Evolutionary conservation across 164 flowering plant genomes (phyloP), one percentile per base, ranked within the genome.

Genomic region (Tetracentron sinense): DNA sequence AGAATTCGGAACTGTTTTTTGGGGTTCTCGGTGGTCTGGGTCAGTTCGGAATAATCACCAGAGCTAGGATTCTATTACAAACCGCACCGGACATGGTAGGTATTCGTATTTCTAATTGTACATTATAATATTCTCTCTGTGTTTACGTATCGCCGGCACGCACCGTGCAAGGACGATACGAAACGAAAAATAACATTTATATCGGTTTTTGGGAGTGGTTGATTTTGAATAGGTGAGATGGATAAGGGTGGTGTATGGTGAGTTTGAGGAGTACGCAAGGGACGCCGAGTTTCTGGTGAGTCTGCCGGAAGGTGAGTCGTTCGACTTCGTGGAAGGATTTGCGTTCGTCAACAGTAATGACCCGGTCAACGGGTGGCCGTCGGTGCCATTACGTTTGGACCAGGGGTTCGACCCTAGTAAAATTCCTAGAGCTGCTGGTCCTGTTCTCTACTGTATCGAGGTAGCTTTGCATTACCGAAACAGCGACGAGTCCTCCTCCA

Each of bases 241-340:
- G 96, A 79, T 84, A 72, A 85, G 98, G 60, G 57, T 86, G 69
- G 96, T 92, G 30, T 92, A 92, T 28, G 44, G 74, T 3, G 90
- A 86, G 62, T 92, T 92, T 65, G 75, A 71, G 29, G 86, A 77
- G 38, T 92, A 78, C 73, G 56, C 90, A 12, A 73, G 75, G 27
- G 96, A 90, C 60, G 85, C 92, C 10, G 98, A 92, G 90, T 81
- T 56, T 1, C 70, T 90, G 35, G 78, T 90, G 70, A 83, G 66
- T 54, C 78, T 44, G 54, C 62, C 60, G 10, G 70, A 71, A 7
- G 74, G 67, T 4, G 82, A 81, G 57, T 75, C 90, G 69, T 85
- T 92, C 23, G 93, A 92, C 51, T 92, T 88, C 81, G 74, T 90
- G 14, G 98, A 92, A 67, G 98, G 98, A 0, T 90, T 88, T 56